Evolutionary conservation across 1,139 yeast species (phyloP).

Genomic region (Kluyveromyces marxianus): DNA sequence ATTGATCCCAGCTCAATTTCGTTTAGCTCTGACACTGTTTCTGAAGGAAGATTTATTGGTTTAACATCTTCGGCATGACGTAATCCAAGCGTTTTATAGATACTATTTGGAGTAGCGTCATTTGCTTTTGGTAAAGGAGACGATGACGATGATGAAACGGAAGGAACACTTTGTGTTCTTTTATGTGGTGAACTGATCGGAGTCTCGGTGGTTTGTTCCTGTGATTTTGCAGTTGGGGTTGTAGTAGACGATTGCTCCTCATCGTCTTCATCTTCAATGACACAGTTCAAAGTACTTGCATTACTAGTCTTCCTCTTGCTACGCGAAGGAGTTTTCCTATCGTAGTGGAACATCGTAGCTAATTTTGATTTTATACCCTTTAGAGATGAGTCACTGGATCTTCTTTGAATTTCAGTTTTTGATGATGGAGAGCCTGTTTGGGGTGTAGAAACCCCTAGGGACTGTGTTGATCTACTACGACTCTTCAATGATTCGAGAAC

Average conservation of each 20-base stretch:
- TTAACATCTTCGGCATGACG: not conserved
- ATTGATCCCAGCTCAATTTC: slow-evolving; percentile 3
- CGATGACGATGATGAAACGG: not conserved
- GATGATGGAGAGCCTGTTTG: not conserved
- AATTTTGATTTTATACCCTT: slow-evolving; percentile 16
- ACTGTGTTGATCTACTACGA: not conserved
- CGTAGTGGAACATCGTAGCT: slow-evolving; percentile 16
- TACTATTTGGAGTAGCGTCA: not conserved
- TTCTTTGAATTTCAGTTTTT: not conserved
- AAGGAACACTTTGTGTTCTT: not conserved
- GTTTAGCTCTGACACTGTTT: not conserved
- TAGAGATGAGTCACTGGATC: slow-evolving; percentile 9
- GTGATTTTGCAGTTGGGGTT: not conserved
- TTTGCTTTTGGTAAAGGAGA: not conserved
- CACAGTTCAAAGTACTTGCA: slow-evolving; percentile 6
- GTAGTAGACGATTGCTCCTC: not conserved
- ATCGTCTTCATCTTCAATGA: slow-evolving; percentile 10
- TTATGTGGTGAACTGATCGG: not conserved
- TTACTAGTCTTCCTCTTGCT: slow-evolving; percentile 2
- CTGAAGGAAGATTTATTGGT: not conserved
- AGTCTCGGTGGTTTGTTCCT: not conserved
- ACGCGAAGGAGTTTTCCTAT: slow-evolving; percentile 2
- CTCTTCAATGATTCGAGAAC: not conserved
- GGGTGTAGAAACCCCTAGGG: not conserved
- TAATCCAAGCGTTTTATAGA: not conserved